A percentile compares a stretch with the other conserved stretches of the same genome.
Evolutionary conservation across 495 filamentous ascomycete genomes (phyloP).

Genomic region (Bacidia gigantensis): DNA sequence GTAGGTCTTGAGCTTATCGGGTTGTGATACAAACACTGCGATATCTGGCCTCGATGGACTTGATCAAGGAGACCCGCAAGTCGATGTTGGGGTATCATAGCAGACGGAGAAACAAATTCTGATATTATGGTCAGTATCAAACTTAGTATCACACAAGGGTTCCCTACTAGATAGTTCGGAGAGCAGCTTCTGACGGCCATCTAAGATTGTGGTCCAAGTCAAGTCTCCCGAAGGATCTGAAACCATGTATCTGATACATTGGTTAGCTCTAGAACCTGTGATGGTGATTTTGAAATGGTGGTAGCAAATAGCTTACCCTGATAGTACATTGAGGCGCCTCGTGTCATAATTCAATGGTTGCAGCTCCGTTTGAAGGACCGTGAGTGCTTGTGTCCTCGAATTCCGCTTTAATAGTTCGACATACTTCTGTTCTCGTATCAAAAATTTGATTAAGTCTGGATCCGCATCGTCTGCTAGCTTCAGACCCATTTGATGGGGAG

Average conservation of each 20-base stretch:
- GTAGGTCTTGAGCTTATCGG: conserved; percentile 45
- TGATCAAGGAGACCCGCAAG: conserved; percentile 72
- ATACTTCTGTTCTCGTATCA: conserved; percentile 86
- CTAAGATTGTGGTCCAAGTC: background rate
- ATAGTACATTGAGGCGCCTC: conserved; percentile 62
- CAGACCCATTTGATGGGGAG: conserved; percentile 23
- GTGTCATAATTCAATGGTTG: conserved; percentile 76
- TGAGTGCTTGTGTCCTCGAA: conserved; percentile 58
- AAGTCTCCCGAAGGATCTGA: background rate
- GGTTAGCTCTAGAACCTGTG: no score
- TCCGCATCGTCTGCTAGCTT: conserved; percentile 44
- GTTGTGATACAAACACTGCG: conserved; percentile 79
- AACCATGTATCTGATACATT: conserved; percentile 53
- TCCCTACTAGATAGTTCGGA: conserved; percentile 69
- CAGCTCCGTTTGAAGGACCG: conserved; percentile 73
- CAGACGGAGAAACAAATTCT: conserved; percentile 90
- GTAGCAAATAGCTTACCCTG: conserved; percentile 41
- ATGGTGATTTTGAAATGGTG: no score
- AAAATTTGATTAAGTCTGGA: conserved; percentile 54
- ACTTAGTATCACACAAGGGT: background rate
- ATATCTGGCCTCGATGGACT: conserved; percentile 70
- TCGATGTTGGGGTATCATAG: conserved; percentile 94
- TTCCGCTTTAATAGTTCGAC: conserved; percentile 72
- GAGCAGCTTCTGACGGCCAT: conserved; percentile 47
- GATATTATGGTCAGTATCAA: background rate